A percentile compares a stretch with the other conserved stretches of the same genome.
These are phyloP conservation scores for Scleromitrula shiraiana DNA, from an alignment of 2,329 filamentous ascomycete species.

Conservation along the genomic window DNA sequence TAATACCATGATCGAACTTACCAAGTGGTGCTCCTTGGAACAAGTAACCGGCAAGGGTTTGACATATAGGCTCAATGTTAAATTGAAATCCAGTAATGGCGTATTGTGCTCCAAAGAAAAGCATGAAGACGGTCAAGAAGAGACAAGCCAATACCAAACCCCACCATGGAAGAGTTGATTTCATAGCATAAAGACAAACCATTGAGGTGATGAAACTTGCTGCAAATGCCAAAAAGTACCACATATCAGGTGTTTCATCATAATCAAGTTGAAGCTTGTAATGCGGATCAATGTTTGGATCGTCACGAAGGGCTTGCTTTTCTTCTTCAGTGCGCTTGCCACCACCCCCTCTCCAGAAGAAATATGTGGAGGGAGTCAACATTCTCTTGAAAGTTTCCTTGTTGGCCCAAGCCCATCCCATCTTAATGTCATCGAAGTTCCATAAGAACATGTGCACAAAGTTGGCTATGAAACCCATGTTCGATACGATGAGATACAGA, in stretches of 20 bases:
- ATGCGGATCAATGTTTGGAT: constrained; percentile 33
- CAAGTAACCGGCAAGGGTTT: constrained; percentile 41
- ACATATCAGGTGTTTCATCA: constrained; percentile 47
- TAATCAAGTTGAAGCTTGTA: constrained; percentile 40
- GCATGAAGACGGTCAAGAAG: constrained; percentile 27
- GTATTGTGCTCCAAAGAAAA: constrained; percentile 27
- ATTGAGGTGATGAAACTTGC: constrained; percentile 38
- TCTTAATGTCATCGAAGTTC: constrained; percentile 33
- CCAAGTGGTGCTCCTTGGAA: constrained; percentile 48
- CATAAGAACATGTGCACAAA: constrained; percentile 38
- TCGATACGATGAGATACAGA: constrained; percentile 35
- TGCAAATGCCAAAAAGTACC: constrained; percentile 41
- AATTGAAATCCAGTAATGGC: constrained; percentile 42
- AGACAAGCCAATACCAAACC: constrained; percentile 23
- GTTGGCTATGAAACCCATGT: constrained; percentile 40
- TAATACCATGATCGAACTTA: background rate
- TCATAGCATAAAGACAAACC: constrained; percentile 43
- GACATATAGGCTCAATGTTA: constrained; percentile 39
- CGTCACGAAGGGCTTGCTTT: constrained; percentile 11
- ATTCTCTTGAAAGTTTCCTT: constrained; percentile 19
- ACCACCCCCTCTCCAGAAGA: constrained; percentile 14
- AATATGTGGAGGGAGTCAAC: constrained; percentile 21
- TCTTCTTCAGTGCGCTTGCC: constrained; percentile 13
- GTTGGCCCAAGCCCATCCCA: constrained; percentile 24
- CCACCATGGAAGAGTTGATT: constrained; percentile 38